Percentiles rank a stretch among this genome's conserved stretches.
Evolutionary conservation across 257 asterid genomes (phyloP).

Genomic region (Nyctanthes arbortristis): DNA sequence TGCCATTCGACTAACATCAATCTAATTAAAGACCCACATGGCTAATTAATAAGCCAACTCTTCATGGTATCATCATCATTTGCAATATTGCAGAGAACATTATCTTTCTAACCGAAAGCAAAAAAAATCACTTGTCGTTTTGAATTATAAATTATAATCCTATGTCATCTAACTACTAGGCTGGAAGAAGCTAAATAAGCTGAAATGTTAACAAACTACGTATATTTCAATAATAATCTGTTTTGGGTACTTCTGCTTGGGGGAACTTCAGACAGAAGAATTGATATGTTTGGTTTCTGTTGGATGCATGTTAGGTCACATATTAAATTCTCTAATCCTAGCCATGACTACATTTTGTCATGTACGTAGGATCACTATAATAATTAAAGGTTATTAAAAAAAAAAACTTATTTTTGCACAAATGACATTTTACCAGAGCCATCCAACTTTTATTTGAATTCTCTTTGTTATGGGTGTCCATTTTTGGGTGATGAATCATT

Average conservation of each 20-base stretch:
- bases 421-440: too few species aligned
- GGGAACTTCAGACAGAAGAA: constrained; percentile 4
- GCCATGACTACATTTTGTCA: neutral
- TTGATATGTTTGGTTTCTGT: constrained; percentile 20
- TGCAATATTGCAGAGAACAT: neutral
- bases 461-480: neutral
- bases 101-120: constrained; percentile 3
- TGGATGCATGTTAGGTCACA: constrained; percentile 31
- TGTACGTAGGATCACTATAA: too few species aligned
- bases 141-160: neutral
- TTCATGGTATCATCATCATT: neutral
- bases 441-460: neutral
- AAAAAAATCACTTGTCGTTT: neutral
- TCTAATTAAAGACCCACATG: too few species aligned
- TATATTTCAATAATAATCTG: neutral
- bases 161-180: neutral
- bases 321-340: constrained; percentile 9
- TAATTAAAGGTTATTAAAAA: too few species aligned
- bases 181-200: neutral
- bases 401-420: too few species aligned
- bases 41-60: too few species aligned
- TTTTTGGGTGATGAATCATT: too few species aligned
- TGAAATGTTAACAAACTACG: neutral
- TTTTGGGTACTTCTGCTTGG: neutral
- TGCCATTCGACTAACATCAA: too few species aligned